Percentiles rank a stretch among this genome's conserved stretches.
Evolutionary conservation across 2,329 filamentous ascomycete genomes (phyloP).

Genomic region (Sporothrix pseudoabietina): DNA sequence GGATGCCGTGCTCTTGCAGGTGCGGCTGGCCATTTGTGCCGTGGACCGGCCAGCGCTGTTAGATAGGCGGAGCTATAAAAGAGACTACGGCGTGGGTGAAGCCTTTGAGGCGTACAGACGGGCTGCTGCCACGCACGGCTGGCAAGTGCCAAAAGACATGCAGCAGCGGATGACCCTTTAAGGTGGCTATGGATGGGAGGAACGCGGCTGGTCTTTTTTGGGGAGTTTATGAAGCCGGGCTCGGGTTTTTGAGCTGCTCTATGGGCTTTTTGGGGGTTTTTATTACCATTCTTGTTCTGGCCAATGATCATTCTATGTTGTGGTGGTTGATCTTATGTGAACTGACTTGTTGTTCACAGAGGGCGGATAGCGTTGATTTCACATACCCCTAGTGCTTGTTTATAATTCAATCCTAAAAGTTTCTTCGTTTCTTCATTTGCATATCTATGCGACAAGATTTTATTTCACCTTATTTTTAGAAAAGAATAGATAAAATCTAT

Average conservation of each 20-base stretch:
- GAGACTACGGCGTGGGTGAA: conserved; percentile 68
- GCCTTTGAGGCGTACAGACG: conserved; percentile 73
- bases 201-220: too few species aligned
- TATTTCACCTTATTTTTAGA: not conserved
- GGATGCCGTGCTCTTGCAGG: conserved; percentile 78
- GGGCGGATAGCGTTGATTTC: not conserved
- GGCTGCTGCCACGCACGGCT: conserved; percentile 69
- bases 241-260: not conserved
- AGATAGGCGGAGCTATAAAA: conserved; percentile 30
- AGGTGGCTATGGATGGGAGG: not conserved
- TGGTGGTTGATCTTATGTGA: too few species aligned
- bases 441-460: too few species aligned
- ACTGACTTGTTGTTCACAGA: not conserved
- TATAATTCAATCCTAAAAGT: not conserved
- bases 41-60: conserved; percentile 76
- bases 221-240: not conserved
- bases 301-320: not conserved
- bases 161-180: not conserved
- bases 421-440: not conserved
- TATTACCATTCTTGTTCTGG: not conserved
- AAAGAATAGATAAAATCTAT: not conserved
- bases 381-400: not conserved
- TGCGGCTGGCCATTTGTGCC: conserved; percentile 73
- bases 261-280: not conserved
- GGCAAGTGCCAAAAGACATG: conserved; percentile 47